Evolutionary conservation across 805 yeast genomes (phyloP), one percentile per base, ranked within the genome.

Genomic region (Spathaspora hagerdaliae): DNA sequence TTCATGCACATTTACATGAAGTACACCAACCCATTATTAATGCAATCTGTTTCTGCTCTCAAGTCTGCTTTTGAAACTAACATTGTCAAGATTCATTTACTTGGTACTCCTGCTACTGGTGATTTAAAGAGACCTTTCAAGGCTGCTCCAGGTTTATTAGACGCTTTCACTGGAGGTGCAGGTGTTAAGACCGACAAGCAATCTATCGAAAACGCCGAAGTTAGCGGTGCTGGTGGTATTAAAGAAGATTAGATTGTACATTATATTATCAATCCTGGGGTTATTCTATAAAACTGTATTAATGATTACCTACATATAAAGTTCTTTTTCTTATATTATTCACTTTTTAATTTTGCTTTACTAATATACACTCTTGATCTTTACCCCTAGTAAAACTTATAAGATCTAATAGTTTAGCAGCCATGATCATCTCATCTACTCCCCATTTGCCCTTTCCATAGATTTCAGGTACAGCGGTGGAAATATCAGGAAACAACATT

Each of bases 1-100:
- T 87, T 92, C 83, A 91, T 92, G 98, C 99, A 94, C 71, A 62
- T 94, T 51, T 92, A 92, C 82, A 82, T 94, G 95, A 86, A 89
- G 71, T 94, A 89, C 78, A 90, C 97, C 67, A 90, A 94, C 73
- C 99, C 99, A 49, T 79, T 94, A 64, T 82, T 94, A 56, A 86
- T 92, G 90, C 98, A 94, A 75, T 83, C 91, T 52, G 80, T 94
- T 57, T 80, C 95, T 43, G 92, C 97, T 43, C 73, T 94, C 59
- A 94, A 94, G 80, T 74, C 87, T 56, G 96, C 96, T 39, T 71
- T 89, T 46, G 98, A 94, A 74, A 73, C 87, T 60, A 90, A 90
- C 73, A 81, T 89, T 55, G 96, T 92, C 58, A 83, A 88, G 76
- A 88, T 94, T 67, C 96, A 94, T 67, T 61, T 94, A 47, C 87